A percentile compares a stretch with the other conserved stretches of the same genome.
Conservation (phyloP, 805 yeast genomes). For the Pichia pseudocactophila region DNA sequence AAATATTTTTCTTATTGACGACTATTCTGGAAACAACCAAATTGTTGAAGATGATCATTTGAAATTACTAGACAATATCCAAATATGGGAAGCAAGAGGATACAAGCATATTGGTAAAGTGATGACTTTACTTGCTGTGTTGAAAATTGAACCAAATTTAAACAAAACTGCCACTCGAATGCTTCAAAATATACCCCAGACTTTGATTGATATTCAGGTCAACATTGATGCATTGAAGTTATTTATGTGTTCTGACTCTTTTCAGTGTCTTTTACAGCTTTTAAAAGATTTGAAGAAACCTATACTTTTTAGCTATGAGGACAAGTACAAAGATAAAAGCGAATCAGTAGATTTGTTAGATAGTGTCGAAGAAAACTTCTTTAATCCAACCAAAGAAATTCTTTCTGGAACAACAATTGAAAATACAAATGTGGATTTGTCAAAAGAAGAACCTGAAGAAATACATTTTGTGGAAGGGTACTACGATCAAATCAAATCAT, state of each 20-base stretch:
- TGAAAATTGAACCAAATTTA: slow-evolving; percentile 2
- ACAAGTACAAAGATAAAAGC: slow-evolving; percentile 39
- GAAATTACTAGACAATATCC: background rate
- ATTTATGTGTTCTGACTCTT: slow-evolving; percentile 74
- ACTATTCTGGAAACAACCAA: slow-evolving; percentile 30
- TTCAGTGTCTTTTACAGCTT: slow-evolving; percentile 59
- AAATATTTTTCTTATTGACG: slow-evolving; percentile 57
- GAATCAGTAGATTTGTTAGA: slow-evolving; percentile 33
- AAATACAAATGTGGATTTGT: background rate
- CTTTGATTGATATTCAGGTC: slow-evolving; percentile 5
- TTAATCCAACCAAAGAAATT: background rate
- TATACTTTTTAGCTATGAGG: slow-evolving; percentile 46
- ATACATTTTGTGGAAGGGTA: slow-evolving; percentile 24
- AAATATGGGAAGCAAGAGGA: slow-evolving; percentile 38
- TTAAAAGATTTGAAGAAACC: slow-evolving; percentile 68
- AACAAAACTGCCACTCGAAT: no score
- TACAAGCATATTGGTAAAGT: slow-evolving; percentile 44
- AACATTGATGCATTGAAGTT: slow-evolving; percentile 34
- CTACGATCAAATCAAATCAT: slow-evolving; percentile 13
- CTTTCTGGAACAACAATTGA: background rate
- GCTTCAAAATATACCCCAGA: background rate
- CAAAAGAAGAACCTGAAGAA: slow-evolving; percentile 2
- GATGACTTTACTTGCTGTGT: slow-evolving; percentile 31
- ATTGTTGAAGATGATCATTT: slow-evolving; percentile 6
- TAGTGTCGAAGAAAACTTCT: slow-evolving; percentile 33